A percentile compares a stretch with the other conserved stretches of the same genome.
Conservation (phyloP, 495 filamentous ascomycete species). For the Penicillium maclennaniae region DNA sequence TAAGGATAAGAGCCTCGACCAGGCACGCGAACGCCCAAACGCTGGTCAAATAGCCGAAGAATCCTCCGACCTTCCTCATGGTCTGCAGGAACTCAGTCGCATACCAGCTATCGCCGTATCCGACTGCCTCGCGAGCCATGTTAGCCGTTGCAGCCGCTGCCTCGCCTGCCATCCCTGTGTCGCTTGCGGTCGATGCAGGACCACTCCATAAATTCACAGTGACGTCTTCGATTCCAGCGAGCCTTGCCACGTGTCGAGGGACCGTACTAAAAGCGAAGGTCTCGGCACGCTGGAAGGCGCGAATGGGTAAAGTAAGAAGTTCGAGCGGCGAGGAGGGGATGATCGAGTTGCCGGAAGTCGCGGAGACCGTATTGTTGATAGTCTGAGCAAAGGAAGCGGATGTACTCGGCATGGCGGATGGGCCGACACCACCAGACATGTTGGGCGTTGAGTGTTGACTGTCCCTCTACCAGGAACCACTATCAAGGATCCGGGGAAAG, state of each 20-base stretch:
- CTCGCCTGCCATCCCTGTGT: conserved; percentile 22
- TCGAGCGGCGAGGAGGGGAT: conserved; percentile 35
- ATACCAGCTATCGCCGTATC: conserved; percentile 29
- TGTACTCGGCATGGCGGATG: conserved; percentile 19
- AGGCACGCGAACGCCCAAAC: conserved; percentile 90
- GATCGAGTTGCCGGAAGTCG: conserved; percentile 17
- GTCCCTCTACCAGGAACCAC: conserved; percentile 10
- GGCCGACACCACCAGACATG: conserved; percentile 21
- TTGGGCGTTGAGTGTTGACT: conserved; percentile 5
- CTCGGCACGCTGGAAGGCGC: conserved; percentile 36
- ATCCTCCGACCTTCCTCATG: conserved; percentile 66
- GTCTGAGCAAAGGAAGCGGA: conserved; percentile 11
- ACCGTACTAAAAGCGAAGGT: conserved; percentile 36
- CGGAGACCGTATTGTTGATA: conserved; percentile 17
- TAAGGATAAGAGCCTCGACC: conserved; percentile 78
- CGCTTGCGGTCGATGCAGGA: conserved; percentile 10
- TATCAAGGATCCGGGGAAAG: conserved; percentile 23
- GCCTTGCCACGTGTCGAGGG: conserved; percentile 32
- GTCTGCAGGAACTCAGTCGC: conserved; percentile 37
- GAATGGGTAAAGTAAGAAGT: conserved; percentile 33
- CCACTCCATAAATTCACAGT: conserved; percentile 25
- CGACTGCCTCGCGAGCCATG: conserved; percentile 26
- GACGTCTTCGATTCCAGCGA: conserved; percentile 29
- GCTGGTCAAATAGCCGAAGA: conserved; percentile 89
- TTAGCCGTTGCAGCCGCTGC: conserved; percentile 27